Conservation (phyloP, 208 protist genomes). For the Borovskyia barvae region DNA sequence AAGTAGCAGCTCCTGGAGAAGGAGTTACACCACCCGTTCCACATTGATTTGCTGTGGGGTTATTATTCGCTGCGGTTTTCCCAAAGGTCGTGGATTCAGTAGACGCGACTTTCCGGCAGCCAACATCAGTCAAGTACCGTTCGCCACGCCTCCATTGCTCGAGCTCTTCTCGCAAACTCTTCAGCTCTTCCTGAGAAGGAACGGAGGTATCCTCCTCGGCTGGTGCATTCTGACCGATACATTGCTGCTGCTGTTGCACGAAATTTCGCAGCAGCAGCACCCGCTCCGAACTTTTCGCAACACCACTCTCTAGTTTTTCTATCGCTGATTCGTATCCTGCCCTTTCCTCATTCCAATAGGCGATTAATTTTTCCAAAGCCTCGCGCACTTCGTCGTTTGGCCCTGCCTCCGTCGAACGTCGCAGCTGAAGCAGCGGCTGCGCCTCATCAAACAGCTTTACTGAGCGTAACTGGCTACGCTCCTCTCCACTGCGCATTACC, state of each 20-base stretch:
- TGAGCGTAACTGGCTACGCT: conserved; percentile 15
- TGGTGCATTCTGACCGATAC: not conserved
- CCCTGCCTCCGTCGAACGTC: not conserved
- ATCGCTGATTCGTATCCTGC: conserved; percentile 17
- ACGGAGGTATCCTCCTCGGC: not conserved
- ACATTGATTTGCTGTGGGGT: no score
- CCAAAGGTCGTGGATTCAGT: no score
- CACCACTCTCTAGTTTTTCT: conserved; percentile 16
- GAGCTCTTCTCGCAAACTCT: not conserved
- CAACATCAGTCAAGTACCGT: not conserved
- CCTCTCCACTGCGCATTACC: conserved; percentile 26
- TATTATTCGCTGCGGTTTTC: no score
- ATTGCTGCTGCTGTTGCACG: conserved; percentile 16
- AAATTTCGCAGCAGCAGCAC: conserved; percentile 16
- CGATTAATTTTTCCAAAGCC: conserved; percentile 11
- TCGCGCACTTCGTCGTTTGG: not conserved
- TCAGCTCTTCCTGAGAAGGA: not conserved
- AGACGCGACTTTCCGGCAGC: no score
- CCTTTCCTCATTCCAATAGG: conserved; percentile 20
- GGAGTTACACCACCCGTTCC: no score
- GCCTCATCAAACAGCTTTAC: conserved; percentile 20
- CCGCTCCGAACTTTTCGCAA: conserved; percentile 16
- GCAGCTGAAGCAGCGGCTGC: conserved; percentile 3
- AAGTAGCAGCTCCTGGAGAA: no score
- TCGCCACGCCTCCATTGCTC: not conserved